Evolutionary conservation across 2,329 filamentous ascomycete genomes (phyloP), one percentile per base, ranked within the genome.

Genomic region (Ilyonectria sp.): DNA sequence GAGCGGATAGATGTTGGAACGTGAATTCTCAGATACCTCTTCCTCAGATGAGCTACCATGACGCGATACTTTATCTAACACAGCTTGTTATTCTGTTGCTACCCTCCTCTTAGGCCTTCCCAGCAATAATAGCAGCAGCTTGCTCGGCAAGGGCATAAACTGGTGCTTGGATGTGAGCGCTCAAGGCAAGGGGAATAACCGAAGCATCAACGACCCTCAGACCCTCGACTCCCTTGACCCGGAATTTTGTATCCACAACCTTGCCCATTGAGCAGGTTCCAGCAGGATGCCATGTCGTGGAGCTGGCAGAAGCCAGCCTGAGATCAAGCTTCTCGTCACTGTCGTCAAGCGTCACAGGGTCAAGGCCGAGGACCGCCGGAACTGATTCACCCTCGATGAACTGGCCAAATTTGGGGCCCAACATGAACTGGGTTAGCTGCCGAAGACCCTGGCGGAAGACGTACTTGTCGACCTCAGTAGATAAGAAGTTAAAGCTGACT

Each of bases 231-330:
- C 87, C 87, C 15, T 82, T 78, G 1, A 91, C 88, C 6, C 83
- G 81, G 74, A 90, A 89, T 61, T 85, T 81, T 0, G 80, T 82
- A 73, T 91, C 87, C n/a, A 91, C 77, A 0, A 90, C 87, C 4
- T 81, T 81, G 2, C 89, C 88, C 72, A 90, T 90, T 0, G 86
- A 81, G 58, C 83, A 86, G 0, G 86, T 87, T 57, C 85, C 86
- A 0, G 83, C 85, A 1, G 85, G 84, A 74, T 90, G 88, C 73
- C 75, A 77, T 68, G 90, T 87, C 0, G 86, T 86, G 79, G 84
- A 60, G 5, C 69, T 50, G 1, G 72, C 64, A 62, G 65, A 53
- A 4, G 73, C 73, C 10, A 76, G 5, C 17, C 75, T 67, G 17
- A 74, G 29, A 40, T 76, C 62, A 11, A 76, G 62, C 49, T 71